A percentile compares a stretch with the other conserved stretches of the same genome.
phyloP scores from a whole-genome alignment of 179 eudicot species.

The Gypsophila paniculata region DNA sequence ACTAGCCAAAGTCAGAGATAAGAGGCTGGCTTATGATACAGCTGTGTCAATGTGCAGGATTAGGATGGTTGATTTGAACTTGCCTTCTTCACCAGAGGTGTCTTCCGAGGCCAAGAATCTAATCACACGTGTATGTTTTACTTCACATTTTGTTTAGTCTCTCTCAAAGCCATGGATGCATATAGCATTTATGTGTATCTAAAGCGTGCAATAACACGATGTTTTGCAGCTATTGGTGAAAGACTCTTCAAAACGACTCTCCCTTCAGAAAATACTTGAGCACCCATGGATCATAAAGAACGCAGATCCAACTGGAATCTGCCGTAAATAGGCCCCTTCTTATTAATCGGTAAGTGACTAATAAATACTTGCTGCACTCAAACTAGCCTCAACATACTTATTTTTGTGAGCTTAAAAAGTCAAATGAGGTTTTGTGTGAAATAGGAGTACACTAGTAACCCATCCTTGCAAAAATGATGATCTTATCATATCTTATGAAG shows the following conservation, averaged over 20 bases:
- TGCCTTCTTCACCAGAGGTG: constrained; percentile 57
- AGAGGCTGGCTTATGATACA: constrained; percentile 4
- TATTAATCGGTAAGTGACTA: background rate
- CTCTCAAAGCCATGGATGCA: background rate
- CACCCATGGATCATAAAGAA: constrained; percentile 83
- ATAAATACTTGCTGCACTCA: background rate
- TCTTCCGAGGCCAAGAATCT: constrained; percentile 69
- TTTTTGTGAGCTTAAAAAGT: too few species aligned
- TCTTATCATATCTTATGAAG: background rate
- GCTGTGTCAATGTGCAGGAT: constrained; percentile 42
- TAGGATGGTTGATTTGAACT: constrained; percentile 67
- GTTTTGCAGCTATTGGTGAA: constrained; percentile 73
- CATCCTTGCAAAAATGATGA: background rate
- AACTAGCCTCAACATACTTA: too few species aligned
- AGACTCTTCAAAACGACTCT: constrained; percentile 78
- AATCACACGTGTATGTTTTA: constrained; percentile 52
- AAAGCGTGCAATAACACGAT: constrained; percentile 2
- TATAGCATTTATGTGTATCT: background rate
- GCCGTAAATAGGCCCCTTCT: constrained; percentile 24
- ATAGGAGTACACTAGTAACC: background rate
- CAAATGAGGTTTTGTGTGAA: too few species aligned
- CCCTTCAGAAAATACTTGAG: constrained; percentile 69
- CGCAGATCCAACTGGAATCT: constrained; percentile 52
- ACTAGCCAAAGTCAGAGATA: too few species aligned
- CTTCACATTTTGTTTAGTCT: constrained; percentile 6